phyloP scores from a whole-genome alignment of 225 moss, liverwort and hornwort species.

The Rhytidiadelphus loreus region DNA sequence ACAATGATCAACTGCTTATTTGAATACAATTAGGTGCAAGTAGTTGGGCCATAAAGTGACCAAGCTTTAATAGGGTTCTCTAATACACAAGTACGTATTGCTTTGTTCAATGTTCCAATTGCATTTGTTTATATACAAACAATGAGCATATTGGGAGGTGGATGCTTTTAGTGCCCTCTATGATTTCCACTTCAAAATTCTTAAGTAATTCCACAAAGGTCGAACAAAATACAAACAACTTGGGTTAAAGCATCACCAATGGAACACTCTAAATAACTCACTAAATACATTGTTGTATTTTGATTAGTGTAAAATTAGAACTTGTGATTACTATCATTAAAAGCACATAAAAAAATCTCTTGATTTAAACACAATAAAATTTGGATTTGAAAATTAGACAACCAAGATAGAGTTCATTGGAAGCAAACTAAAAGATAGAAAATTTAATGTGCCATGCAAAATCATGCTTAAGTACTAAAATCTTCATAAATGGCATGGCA shows the following conservation, averaged over 20 bases:
- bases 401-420: fast-evolving
- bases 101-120: neutral
- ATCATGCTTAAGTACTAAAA: neutral
- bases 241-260: neutral
- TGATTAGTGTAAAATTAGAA: neutral
- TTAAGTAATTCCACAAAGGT: neutral
- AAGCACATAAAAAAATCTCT: neutral
- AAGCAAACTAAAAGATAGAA: neutral
- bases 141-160: neutral
- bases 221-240: neutral
- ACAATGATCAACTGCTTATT: neutral
- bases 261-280: too few relatives aligned
- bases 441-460: fast-evolving
- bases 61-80: neutral
- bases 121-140: neutral
- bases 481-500: neutral
- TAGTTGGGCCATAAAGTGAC: neutral
- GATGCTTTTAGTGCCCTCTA: neutral
- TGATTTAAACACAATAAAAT: too few relatives aligned
- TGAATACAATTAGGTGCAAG: neutral
- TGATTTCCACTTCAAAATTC: neutral
- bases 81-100: neutral
- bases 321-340: neutral
- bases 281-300: neutral
- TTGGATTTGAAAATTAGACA: neutral